Percentiles rank a stretch among this genome's conserved stretches.
phyloP scores from a whole-genome alignment of 805 yeast species.

The Saccharomycopsis capsularis region DNA sequence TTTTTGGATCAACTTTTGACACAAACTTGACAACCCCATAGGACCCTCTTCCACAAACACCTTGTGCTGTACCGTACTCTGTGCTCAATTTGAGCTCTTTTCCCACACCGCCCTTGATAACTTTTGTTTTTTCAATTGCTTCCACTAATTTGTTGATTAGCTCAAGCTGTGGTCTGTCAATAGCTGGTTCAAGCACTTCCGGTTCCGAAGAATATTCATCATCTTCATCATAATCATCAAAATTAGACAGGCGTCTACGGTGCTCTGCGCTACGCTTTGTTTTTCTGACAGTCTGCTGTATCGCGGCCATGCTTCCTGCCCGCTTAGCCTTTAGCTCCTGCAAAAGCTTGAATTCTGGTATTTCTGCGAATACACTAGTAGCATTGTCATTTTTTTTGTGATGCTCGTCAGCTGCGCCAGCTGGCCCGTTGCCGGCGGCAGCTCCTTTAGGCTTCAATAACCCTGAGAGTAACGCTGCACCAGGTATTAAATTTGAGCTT shows the following conservation, averaged over 20 bases:
- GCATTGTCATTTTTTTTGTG: constrained; percentile 1
- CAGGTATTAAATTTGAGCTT: constrained; percentile 12
- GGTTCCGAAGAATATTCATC: constrained; percentile 37
- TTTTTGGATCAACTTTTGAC: constrained; percentile 35
- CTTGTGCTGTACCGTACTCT: constrained; percentile 46
- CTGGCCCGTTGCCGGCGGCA: not conserved
- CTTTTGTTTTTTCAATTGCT: constrained; percentile 34
- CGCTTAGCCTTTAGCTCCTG: constrained; percentile 13
- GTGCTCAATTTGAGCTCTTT: constrained; percentile 29
- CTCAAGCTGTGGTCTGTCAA: constrained; percentile 43
- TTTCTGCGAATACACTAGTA: constrained; percentile 12
- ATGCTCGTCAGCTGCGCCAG: not conserved
- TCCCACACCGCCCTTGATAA: constrained; percentile 4
- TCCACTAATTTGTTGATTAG: constrained; percentile 42
- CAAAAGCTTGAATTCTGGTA: constrained; percentile 9
- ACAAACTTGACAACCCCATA: constrained; percentile 86
- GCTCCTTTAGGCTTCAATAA: constrained; percentile 8
- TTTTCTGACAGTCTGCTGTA: not conserved
- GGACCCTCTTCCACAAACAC: constrained; percentile 72
- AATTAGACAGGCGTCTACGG: not conserved
- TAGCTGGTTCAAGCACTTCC: constrained; percentile 32
- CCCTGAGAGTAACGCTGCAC: constrained; percentile 16
- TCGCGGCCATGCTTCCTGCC: not conserved
- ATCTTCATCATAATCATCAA: constrained; percentile 1
- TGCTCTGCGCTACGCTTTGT: not conserved